A percentile compares a stretch with the other conserved stretches of the same genome.
phyloP scores from a whole-genome alignment of 2,329 filamentous ascomycete genomes.

The Aspergillus sp. region DNA sequence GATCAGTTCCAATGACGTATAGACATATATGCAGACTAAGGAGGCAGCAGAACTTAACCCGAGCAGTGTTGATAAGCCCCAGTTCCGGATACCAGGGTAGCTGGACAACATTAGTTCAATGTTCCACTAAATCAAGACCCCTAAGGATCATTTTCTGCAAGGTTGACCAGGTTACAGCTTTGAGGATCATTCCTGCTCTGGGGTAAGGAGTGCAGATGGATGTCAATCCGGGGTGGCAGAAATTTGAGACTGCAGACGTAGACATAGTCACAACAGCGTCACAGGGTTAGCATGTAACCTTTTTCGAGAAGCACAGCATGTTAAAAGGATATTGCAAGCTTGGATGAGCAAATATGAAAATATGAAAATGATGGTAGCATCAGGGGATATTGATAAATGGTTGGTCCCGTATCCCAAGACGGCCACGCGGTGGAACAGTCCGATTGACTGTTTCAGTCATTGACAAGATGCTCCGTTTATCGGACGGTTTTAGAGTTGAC shows the following conservation, averaged over 20 bases:
- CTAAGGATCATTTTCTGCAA: neutral
- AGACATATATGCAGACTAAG: neutral
- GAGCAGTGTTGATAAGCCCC: neutral
- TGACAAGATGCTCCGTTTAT: neutral
- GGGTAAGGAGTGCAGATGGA: neutral
- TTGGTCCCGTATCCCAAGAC: neutral
- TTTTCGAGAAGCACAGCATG: neutral
- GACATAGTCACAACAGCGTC: neutral
- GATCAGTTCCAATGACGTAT: neutral
- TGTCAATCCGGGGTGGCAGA: neutral
- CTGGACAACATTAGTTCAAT: neutral
- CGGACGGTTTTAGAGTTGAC: slow-evolving; percentile 8
- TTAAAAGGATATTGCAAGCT: neutral
- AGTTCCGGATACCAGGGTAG: neutral
- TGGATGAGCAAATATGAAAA: neutral
- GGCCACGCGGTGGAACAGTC: neutral
- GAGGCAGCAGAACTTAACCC: no score
- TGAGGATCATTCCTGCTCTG: slow-evolving; percentile 1
- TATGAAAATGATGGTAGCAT: neutral
- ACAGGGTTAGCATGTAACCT: neutral
- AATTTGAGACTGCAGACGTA: neutral
- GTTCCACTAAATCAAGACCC: neutral
- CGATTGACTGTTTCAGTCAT: neutral
- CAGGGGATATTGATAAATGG: neutral
- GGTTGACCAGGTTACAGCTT: neutral